Evolutionary conservation across 176 grass and related monocot genomes (phyloP), one percentile per base, ranked within the genome.

Genomic region (Bolboschoenus planiculmis): DNA sequence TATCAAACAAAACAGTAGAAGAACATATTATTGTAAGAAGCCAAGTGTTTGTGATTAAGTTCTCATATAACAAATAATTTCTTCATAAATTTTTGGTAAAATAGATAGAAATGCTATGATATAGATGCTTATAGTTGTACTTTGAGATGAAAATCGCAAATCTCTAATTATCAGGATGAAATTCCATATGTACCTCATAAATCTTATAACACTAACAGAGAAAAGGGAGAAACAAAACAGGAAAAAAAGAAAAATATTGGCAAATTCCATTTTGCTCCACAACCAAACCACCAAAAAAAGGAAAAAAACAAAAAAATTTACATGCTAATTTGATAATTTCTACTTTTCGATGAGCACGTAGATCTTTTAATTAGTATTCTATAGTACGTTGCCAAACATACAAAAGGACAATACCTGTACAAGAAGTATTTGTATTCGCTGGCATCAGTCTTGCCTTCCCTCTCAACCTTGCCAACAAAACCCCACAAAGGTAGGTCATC

Each of bases 401-500:
- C 54, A 80, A 39, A 78, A 55, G 5, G 15, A 14, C 34, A 7
- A 66, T 82, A 82, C 80, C 80, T 82, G 56, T 82, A 82, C 14
- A 82, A 23, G 37, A 82, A 82, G 56, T 82, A 82, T 63, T 82
- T 82, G 80, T 65, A 82, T 47, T 82, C 80, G 4, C 80, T 82
- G 10, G 80, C 80, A 64, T 82, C 80, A 18, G 58, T 63, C 80
- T 82, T 82, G 9, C 80, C 80, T n/a, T 94, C 88, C 83, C 82
- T 94, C 55, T 92, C 90, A 55, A 90, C n/a, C 85, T 94, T 97
- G 68, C 94, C 94, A 70, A 97, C 84, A 81, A 97, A 97, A 53
- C 94, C 95, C 95, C 95, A 94, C 48, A 97, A 88, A 59, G 95
- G 95, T 48, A 97, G 83, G 68, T 97, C 95, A 86, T 97, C 95